A percentile compares a stretch with the other conserved stretches of the same genome.
phyloP scores from a whole-genome alignment of 129 eudicot species.

The Arctium minus region DNA sequence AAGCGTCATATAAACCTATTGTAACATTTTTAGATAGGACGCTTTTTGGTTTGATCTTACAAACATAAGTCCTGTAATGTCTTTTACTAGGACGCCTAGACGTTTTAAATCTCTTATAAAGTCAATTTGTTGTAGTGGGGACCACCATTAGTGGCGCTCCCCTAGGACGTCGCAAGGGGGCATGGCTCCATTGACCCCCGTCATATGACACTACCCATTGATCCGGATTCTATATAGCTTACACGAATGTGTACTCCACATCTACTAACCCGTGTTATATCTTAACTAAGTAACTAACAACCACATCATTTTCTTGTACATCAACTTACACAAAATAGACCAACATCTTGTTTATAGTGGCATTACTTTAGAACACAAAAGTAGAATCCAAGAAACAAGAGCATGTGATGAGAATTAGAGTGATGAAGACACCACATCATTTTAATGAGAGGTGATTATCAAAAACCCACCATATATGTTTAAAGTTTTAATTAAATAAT shows the following conservation, averaged over 20 bases:
- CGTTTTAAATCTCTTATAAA: too few relatives aligned
- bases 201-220: background rate
- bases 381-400: constrained; percentile 14
- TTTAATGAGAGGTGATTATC: constrained; percentile 5
- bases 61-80: too few relatives aligned
- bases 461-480: constrained; percentile 7
- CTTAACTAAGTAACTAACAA: background rate
- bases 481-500: constrained; percentile 7
- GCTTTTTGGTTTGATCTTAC: too few relatives aligned
- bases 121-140: too few relatives aligned
- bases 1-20: too few relatives aligned
- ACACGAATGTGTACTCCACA: background rate
- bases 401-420: constrained; percentile 22
- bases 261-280: background rate
- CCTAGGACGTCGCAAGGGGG: background rate
- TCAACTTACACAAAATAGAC: background rate
- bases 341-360: too few relatives aligned
- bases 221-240: background rate
- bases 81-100: too few relatives aligned
- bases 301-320: background rate
- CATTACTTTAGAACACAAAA: background rate
- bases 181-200: background rate
- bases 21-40: too few relatives aligned
- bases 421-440: constrained; percentile 17
- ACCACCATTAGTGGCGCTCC: background rate